These are phyloP conservation scores for Fraxinus ornus DNA, from an alignment of 305 asterid genomes.

Conservation along the genomic window DNA sequence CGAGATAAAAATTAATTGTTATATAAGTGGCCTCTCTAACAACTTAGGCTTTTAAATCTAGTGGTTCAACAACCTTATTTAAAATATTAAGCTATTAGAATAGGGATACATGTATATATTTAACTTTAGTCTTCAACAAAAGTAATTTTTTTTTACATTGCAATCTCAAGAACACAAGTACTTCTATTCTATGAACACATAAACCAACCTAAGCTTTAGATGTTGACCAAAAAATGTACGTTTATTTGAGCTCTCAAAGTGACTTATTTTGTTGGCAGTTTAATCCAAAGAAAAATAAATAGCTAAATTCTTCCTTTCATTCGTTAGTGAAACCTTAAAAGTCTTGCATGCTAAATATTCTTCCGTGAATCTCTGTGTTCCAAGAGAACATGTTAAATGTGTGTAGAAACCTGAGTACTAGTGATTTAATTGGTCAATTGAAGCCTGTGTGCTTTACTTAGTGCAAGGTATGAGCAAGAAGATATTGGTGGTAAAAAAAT, in stretches of 20 bases:
- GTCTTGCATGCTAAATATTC: not conserved
- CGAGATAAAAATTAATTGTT: not conserved
- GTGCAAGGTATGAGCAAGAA: not conserved
- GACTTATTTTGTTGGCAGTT: not conserved
- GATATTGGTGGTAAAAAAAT: not conserved
- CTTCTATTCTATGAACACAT: not conserved
- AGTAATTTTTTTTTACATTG: not conserved
- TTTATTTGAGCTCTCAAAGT: not conserved
- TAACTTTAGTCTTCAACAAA: not conserved
- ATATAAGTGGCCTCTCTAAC: not conserved
- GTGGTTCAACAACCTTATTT: not conserved
- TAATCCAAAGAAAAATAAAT: not conserved
- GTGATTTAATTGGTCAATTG: not conserved
- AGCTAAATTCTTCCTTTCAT: not conserved
- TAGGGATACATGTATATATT: not conserved
- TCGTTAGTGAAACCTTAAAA: not conserved
- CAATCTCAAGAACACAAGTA: not conserved
- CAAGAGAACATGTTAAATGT: not conserved
- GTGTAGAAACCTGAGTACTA: not conserved
- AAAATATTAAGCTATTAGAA: not conserved
- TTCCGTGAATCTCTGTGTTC: not conserved
- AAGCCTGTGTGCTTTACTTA: not conserved
- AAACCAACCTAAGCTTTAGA: not conserved
- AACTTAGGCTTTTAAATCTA: not conserved
- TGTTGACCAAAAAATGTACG: not conserved